phyloP scores from a whole-genome alignment of 164 flowering plant genomes.

The Pachysandra terminalis region DNA sequence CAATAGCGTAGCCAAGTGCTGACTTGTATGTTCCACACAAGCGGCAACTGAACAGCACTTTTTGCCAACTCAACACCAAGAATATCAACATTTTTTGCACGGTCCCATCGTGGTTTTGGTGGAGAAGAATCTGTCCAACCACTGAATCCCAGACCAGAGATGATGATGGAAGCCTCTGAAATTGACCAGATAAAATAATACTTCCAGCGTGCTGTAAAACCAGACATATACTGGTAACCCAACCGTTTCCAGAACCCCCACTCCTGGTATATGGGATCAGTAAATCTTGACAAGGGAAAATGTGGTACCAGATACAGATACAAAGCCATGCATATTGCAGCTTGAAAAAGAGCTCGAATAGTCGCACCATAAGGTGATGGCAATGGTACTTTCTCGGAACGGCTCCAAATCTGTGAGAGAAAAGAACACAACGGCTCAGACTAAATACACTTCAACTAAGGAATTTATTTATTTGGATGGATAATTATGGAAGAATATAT shows the following conservation, averaged over 20 bases:
- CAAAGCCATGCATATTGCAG: constrained; percentile 86
- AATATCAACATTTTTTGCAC: constrained; percentile 93
- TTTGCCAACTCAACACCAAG: constrained; percentile 87
- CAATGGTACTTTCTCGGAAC: constrained; percentile 34
- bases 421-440: constrained; percentile 5
- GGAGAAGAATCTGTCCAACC: constrained; percentile 87
- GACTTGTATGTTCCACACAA: constrained; percentile 97
- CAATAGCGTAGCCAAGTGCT: constrained; percentile 99
- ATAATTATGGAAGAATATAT: no score
- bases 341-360: constrained; percentile 73
- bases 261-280: constrained; percentile 64
- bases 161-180: constrained; percentile 90
- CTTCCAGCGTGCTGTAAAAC: constrained; percentile 95
- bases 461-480: no score
- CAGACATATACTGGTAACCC: constrained; percentile 81
- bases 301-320: constrained; percentile 74
- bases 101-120: constrained; percentile 88
- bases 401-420: constrained; percentile 59
- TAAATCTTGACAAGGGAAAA: constrained; percentile 68
- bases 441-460: background rate
- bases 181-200: constrained; percentile 99
- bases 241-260: constrained; percentile 86
- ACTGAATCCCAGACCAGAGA: constrained; percentile 94
- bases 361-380: constrained; percentile 83
- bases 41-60: constrained; percentile 81